Conservation (phyloP, 352 stramenopile species). For the Phytophthora pluvialis region DNA sequence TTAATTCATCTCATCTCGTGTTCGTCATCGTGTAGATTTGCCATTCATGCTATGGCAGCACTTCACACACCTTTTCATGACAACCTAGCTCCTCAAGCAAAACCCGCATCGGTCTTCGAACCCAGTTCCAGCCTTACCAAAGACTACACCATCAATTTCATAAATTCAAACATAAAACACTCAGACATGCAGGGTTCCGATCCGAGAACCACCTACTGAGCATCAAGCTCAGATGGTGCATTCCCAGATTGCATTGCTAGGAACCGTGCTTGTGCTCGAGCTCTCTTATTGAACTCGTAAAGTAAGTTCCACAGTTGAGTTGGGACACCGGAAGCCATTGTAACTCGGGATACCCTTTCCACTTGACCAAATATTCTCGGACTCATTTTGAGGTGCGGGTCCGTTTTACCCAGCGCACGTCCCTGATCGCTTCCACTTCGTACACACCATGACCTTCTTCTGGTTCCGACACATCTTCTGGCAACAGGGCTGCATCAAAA, state of each 20-base stretch:
- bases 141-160: no score
- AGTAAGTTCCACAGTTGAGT: conserved; percentile 4
- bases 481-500: not conserved
- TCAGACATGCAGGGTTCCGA: not conserved
- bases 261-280: not conserved
- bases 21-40: no score
- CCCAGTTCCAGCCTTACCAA: no score
- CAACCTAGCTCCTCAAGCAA: no score
- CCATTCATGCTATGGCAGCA: no score
- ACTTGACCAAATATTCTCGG: not conserved
- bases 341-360: not conserved
- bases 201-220: not conserved
- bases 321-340: not conserved
- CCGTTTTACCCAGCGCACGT: not conserved
- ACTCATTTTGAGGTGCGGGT: not conserved
- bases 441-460: not conserved
- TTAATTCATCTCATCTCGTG: no score
- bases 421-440: conserved; percentile 1
- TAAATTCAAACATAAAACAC: no score
- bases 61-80: no score
- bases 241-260: not conserved
- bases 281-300: conserved; percentile 5
- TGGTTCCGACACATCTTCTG: not conserved
- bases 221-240: not conserved
- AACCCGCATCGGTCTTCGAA: no score